Conservation (phyloP, 2,329 filamentous ascomycete genomes). For the Clarireedia monteithiana region DNA sequence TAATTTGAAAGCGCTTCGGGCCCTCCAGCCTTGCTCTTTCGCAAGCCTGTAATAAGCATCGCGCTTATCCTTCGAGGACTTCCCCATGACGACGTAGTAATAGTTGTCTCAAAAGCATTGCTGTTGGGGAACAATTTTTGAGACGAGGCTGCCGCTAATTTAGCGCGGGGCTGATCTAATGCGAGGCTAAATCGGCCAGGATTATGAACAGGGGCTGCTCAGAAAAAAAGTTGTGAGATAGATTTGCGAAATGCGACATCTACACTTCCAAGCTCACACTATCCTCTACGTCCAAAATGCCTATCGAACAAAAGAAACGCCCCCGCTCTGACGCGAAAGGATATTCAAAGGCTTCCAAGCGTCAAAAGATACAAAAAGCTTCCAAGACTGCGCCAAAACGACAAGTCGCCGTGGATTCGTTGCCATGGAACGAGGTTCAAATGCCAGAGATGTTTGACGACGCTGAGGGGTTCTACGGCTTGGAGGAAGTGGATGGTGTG, state of each 20-base stretch:
- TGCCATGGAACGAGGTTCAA: slow-evolving; percentile 50
- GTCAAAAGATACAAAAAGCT: slow-evolving; percentile 26
- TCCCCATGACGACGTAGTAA: slow-evolving; percentile 58
- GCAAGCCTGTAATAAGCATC: slow-evolving; percentile 96
- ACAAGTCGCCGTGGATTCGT: slow-evolving; percentile 38
- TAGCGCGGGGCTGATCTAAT: slow-evolving; percentile 7
- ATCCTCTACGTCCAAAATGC: slow-evolving; percentile 16
- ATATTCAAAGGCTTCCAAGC: slow-evolving; percentile 26
- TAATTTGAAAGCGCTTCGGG: slow-evolving; percentile 92
- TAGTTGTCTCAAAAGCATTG: neutral
- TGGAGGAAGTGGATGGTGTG: slow-evolving; percentile 89
- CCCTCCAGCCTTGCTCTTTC: slow-evolving; percentile 98
- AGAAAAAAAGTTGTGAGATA: slow-evolving; percentile 3
- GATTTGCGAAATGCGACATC: neutral
- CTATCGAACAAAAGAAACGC: slow-evolving; percentile 25
- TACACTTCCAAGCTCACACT: neutral
- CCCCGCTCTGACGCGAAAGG: slow-evolving; percentile 17
- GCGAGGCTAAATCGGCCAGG: slow-evolving; percentile 13
- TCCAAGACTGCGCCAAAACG: slow-evolving; percentile 26
- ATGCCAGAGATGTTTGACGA: slow-evolving; percentile 77
- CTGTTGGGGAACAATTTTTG: neutral
- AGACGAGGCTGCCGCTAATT: slow-evolving; percentile 16
- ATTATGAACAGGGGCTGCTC: slow-evolving; percentile 6
- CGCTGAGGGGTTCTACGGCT: slow-evolving; percentile 85
- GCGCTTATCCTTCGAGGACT: slow-evolving; percentile 97